phyloP scores from a whole-genome alignment of 495 filamentous ascomycete genomes.

The Jackrogersella minutella region DNA sequence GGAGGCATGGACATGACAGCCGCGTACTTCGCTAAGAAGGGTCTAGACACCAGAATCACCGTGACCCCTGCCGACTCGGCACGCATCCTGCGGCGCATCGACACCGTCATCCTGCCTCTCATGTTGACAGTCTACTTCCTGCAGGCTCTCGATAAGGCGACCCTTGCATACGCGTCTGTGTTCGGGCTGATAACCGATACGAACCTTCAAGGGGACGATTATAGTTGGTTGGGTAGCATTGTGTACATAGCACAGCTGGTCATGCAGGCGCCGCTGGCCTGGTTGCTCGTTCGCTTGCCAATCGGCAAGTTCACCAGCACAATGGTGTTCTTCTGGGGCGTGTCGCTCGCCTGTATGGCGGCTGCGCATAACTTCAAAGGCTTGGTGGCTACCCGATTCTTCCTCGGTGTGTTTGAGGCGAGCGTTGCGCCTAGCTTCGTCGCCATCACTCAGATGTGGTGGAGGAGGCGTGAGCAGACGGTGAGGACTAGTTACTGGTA shows the following conservation, averaged over 20 bases:
- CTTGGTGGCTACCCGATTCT: conserved; percentile 43
- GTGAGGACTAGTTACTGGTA: conserved; percentile 67
- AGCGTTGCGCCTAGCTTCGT: conserved; percentile 62
- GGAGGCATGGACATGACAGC: conserved; percentile 21
- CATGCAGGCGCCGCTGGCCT: conserved; percentile 41
- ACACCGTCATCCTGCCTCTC: conserved; percentile 50
- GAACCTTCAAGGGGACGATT: conserved; percentile 36
- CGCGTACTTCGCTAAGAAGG: conserved; percentile 25
- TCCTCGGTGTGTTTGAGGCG: conserved; percentile 46
- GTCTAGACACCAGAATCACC: conserved; percentile 12
- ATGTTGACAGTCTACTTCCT: conserved; percentile 53
- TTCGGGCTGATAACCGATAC: conserved; percentile 41
- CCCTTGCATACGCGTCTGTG: conserved; percentile 48
- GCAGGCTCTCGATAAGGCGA: conserved; percentile 53
- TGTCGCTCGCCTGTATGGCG: conserved; percentile 38
- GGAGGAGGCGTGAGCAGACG: conserved; percentile 66
- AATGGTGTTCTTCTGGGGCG: conserved; percentile 42
- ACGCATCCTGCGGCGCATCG: conserved; percentile 44
- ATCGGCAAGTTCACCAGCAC: conserved; percentile 43
- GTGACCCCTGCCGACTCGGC: conserved; percentile 29
- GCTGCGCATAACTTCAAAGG: conserved; percentile 47
- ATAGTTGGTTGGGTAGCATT: conserved; percentile 43
- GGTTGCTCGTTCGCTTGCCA: conserved; percentile 50
- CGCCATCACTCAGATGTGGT: conserved; percentile 71
- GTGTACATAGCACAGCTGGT: conserved; percentile 43